Evolutionary conservation across 805 yeast genomes (phyloP), one percentile per base, ranked within the genome.

Genomic region (Jamesozyma piceae): DNA sequence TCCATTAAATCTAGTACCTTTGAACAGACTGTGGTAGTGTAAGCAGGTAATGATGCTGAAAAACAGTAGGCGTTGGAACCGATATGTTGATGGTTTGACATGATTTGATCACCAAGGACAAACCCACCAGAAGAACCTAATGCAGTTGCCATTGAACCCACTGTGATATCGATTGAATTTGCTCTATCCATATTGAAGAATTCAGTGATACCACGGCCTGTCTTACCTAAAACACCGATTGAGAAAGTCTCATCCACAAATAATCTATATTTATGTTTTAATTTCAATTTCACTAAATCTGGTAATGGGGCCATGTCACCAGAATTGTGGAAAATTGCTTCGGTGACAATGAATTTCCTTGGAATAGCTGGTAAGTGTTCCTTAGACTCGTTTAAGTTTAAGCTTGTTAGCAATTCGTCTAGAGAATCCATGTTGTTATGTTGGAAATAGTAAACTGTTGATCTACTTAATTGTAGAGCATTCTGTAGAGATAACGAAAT

Each of bases 31-130:
- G 68, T 73, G 1, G 95, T 95, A 35, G 87, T 75, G 63, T 83
- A 90, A 20, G 97, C 94, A 11, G 98, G 97, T 59, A 90, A 74
- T 1, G 96, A 76, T 6, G 98, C 98, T 55, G 95, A 83, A 62
- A 86, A 92, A 47, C 92, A 92, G 60, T 87, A 92, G 2, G 95
- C 96, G 50, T 73, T 72, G 13, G 95, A 85, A 20, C 87, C 82
- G 54, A 92, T 82, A 61, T 95, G 78, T 71, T 92, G 98, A 66
- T 90, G 95, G 52, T 80, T 80, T 28, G 88, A 77, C 87, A 92
- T 86, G 43, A 81, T 81, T 21, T 68, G 63, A 34, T 76, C 81
- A 44, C 97, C 98, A 24, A 85, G 83, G 58, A 95, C 92, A 66
- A 86, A 90, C 1, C 95, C 97, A 49, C 98, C 98, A 39, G 90